A percentile compares a stretch with the other conserved stretches of the same genome.
These are phyloP conservation scores for Solanum boliviense DNA, from an alignment of 257 asterid species.

Conservation along the genomic window DNA sequence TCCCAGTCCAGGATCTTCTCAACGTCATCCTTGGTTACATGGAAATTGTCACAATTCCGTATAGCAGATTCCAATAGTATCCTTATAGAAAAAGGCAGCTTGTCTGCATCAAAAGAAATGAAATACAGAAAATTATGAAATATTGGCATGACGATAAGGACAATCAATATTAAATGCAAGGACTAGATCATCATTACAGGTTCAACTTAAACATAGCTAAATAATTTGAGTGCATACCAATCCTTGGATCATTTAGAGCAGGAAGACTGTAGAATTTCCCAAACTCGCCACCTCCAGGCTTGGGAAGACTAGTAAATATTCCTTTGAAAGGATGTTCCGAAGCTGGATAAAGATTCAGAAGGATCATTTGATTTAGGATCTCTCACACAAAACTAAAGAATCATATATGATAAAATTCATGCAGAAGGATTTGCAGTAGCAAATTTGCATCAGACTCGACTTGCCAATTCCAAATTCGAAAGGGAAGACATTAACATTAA, in stretches of 20 bases:
- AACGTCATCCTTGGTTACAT: constrained; percentile 72
- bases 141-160: background rate
- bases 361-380: background rate
- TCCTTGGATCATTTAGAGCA: constrained; percentile 78
- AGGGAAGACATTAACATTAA: background rate
- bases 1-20: constrained; percentile 84
- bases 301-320: constrained; percentile 64
- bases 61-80: constrained; percentile 78
- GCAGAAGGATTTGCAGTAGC: background rate
- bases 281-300: constrained; percentile 82
- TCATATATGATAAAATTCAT: background rate
- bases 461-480: background rate
- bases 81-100: constrained; percentile 66
- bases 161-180: background rate
- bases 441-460: background rate
- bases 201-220: background rate
- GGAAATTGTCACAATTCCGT: constrained; percentile 84
- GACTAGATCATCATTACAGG: background rate
- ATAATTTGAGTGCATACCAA: constrained; percentile 32
- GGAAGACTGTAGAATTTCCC: constrained; percentile 87
- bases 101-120: constrained; percentile 33
- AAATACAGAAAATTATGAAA: background rate
- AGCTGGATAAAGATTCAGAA: constrained; percentile 31
- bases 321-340: constrained; percentile 58
- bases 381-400: background rate